These are phyloP conservation scores for Ampelocalamus luodianensis DNA, from an alignment of 176 grass and related monocot species.

Conservation along the genomic window DNA sequence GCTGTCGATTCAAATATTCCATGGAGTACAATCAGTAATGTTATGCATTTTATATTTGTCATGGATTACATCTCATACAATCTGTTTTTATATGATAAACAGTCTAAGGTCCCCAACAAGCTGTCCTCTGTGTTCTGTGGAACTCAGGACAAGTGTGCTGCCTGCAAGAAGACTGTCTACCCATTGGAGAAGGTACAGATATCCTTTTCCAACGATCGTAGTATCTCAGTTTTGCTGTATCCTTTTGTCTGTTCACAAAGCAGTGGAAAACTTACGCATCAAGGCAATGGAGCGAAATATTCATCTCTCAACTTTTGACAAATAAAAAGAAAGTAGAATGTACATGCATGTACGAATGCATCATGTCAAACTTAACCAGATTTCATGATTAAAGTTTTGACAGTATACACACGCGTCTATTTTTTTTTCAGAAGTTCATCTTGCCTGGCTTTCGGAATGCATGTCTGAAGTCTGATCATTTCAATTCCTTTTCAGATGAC, in stretches of 20 bases:
- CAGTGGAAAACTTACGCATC: not conserved
- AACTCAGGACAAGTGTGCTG: constrained; percentile 65
- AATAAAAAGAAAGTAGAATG: constrained; percentile 9
- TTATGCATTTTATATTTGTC: not conserved
- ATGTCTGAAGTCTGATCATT: not conserved
- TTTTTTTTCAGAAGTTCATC: not conserved
- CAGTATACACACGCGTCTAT: not conserved
- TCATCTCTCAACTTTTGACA: constrained; percentile 16
- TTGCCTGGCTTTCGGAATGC: not conserved
- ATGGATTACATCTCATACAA: constrained; percentile 18
- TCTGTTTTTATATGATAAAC: not conserved
- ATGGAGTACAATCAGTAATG: not conserved
- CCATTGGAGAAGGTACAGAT: constrained; percentile 68
- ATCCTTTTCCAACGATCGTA: not conserved
- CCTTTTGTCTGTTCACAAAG: not conserved
- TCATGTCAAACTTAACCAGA: not conserved
- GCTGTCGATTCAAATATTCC: constrained; percentile 32
- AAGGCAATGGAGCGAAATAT: not conserved
- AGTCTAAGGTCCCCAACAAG: constrained; percentile 70
- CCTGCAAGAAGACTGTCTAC: constrained; percentile 68
- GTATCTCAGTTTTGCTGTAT: not conserved
- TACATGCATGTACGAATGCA: not conserved
- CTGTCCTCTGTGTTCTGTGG: constrained; percentile 60
- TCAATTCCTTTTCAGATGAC: constrained; percentile 46
- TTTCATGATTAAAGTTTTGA: not conserved